Evolutionary conservation across 202 grass and related monocot genomes (phyloP).

Genomic region (Schoenoplectus tabernaemontani): DNA sequence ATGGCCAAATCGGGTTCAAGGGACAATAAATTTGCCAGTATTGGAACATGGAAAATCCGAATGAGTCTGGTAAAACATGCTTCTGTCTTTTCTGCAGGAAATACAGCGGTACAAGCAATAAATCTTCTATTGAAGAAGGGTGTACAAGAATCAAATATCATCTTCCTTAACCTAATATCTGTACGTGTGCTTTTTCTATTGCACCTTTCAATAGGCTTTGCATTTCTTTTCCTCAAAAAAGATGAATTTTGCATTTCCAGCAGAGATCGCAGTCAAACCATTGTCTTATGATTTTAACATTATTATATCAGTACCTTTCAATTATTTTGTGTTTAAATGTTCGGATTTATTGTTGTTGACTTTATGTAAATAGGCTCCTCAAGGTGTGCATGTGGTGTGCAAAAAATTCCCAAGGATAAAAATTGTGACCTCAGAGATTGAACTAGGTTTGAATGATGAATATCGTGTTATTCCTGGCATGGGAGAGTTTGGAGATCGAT

Average conservation of each 20-base stretch:
- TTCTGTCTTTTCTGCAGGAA: conserved; percentile 43
- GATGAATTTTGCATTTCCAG: background rate
- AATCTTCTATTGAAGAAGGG: conserved; percentile 76
- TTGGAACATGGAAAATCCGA: background rate
- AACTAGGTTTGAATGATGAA: conserved; percentile 76
- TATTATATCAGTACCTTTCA: no score
- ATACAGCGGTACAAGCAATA: conserved; percentile 91
- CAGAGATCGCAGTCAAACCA: background rate
- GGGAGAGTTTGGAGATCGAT: conserved; percentile 93
- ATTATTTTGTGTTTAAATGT: background rate
- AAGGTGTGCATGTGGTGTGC: conserved; percentile 84
- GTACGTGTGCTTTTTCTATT: conserved; percentile 42
- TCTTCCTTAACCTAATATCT: conserved; percentile 95
- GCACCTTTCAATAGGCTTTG: background rate
- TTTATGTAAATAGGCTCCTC: conserved; percentile 45
- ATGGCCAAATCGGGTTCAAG: background rate
- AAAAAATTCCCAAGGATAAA: conserved; percentile 93
- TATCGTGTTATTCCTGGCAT: conserved; percentile 78
- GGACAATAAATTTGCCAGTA: background rate
- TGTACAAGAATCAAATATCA: conserved; percentile 83
- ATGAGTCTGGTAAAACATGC: background rate
- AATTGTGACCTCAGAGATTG: conserved; percentile 95
- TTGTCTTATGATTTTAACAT: background rate
- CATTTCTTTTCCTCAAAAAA: no score
- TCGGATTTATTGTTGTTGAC: background rate